Evolutionary conservation across 2,329 filamentous ascomycete genomes (phyloP), one percentile per base, ranked within the genome.

Genomic region (Nemania sp.): DNA sequence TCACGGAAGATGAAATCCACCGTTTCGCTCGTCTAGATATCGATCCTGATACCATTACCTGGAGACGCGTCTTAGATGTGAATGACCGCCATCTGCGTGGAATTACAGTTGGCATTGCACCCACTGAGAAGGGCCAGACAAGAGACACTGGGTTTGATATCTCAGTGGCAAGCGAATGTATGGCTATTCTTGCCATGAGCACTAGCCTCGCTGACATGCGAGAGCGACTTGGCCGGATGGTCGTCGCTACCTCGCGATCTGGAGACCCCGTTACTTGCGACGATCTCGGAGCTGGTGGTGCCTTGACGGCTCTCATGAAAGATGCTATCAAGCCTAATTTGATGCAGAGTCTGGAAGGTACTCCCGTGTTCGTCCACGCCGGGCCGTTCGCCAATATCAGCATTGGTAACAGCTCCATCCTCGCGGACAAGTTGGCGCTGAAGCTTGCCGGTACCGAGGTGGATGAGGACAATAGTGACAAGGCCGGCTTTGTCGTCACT

Each of bases 261-360:
- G 95, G 95, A 51, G 93, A 98, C 63, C 91, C 95, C 1, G 90
- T 99, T 49, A 98, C 95, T 60, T 97, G 92, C 72, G 95, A 99
- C 73, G 95, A 99, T 73, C 87, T 99, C 71, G 95, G 95, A 68
- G 91, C 89, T 18, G 93, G 93, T 56, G 95, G 95, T 70, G 95
- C 95, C 52, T 81, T 99, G 66, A 92, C 95, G 45, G 94, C 93
- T 32, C 82, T 99, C 71, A 97, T 99, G 91, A 95, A 90, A 79
- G 95, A 99, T 77, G 93, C 95, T 58, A 96, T 98, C 80, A 99
- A 99, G 83, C 95, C 95, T 61, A 99, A 97, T 79, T 81, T 99
- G 66, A 98, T 99, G 95, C 95, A 99, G 78, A 97, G 92, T 32
- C 82, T 99, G 54, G 95, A 99, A 76, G 95, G 95, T 29, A 99